Evolutionary conservation across 108 stramenopile species (phyloP).

Genomic region (Fistulifera solaris): DNA sequence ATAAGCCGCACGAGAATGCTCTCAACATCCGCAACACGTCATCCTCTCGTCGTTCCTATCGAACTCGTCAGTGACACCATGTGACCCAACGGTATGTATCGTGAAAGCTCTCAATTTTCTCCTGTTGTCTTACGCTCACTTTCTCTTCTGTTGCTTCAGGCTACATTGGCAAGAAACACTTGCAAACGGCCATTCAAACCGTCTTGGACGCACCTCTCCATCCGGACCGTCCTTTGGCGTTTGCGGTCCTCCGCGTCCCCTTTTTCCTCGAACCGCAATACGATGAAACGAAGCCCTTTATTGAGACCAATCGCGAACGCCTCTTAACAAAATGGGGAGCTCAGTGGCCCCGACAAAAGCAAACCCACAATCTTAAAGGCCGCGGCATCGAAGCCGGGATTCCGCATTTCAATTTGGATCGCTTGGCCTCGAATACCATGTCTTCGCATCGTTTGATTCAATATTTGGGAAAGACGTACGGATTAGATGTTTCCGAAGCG

Average conservation of each 20-base stretch:
- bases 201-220: constrained; percentile 45
- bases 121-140: not conserved
- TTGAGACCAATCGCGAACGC: constrained; percentile 75
- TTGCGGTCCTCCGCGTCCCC: constrained; percentile 72
- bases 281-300: constrained; percentile 49
- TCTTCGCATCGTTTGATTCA: constrained; percentile 80
- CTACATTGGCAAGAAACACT: constrained; percentile 79
- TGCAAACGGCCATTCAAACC: constrained; percentile 54
- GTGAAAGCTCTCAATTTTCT: not conserved
- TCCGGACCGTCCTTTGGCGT: constrained; percentile 37
- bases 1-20: too few species aligned
- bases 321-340: constrained; percentile 73
- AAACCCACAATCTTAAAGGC: constrained; percentile 65
- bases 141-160: constrained; percentile 3
- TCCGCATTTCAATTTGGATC: constrained; percentile 76
- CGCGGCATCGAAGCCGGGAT: constrained; percentile 72
- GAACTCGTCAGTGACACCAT: constrained; percentile 72
- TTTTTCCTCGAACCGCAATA: constrained; percentile 83
- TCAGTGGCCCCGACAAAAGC: constrained; percentile 73
- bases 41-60: constrained; percentile 46
- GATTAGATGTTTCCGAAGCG: constrained; percentile 56
- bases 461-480: constrained; percentile 63
- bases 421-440: constrained; percentile 78
- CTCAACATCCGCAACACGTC: too few species aligned
- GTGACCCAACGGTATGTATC: constrained; percentile 65